Evolutionary conservation across 768 basidiomycete genomes (phyloP), one percentile per base, ranked within the genome.

Genomic region (Lactifluus piperatus): DNA sequence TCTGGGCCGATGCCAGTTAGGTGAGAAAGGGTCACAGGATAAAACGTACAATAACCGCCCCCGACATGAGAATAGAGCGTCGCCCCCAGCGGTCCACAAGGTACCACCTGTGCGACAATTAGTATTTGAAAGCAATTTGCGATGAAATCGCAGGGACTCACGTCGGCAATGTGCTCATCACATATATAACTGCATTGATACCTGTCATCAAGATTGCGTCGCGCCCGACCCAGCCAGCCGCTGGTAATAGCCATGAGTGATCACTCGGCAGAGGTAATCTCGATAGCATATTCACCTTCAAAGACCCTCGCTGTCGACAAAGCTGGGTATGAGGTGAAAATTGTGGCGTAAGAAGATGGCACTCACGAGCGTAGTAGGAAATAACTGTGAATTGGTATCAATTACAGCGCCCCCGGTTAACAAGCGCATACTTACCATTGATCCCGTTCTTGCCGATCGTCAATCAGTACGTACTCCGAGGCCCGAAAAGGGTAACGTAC

Each of bases 181-280:
- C 67, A 64, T 92, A 92, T 60, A 92, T 85, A 54, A 89, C 76
- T 7, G 87, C 83, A 67, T 97, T 97, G 68, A 97, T 88, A 1
- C 94, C 94, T 13, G 94, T 91, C 94, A 97, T 97, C 26, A 97
- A 77, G 61, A 97, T 82, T 13, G 94, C 94, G 67, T 94, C 84
- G 41, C 94, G 81, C 14, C 94, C 94, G 54, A 94, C 79, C 93
- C 94, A 97, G 57, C 94, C 94, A 54, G 94, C 94, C 78, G 86
- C 91, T 94, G 69, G 32, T 57, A 50, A 39, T 22, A 24, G 27
- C 57, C 34, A 9, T 30, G n/a, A 34, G 49, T 68, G 57, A 68
- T 52, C 20, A 60, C 34, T n/a, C 36, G 29, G 24, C 18, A 2
- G 18, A 7, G 3, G 6, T 37, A 5, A 11, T 26, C 18, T 14